Percentiles rank a stretch among this genome's conserved stretches.
Conservation (phyloP, 1,139 yeast genomes). For the Tardiomyces digboiensis region DNA sequence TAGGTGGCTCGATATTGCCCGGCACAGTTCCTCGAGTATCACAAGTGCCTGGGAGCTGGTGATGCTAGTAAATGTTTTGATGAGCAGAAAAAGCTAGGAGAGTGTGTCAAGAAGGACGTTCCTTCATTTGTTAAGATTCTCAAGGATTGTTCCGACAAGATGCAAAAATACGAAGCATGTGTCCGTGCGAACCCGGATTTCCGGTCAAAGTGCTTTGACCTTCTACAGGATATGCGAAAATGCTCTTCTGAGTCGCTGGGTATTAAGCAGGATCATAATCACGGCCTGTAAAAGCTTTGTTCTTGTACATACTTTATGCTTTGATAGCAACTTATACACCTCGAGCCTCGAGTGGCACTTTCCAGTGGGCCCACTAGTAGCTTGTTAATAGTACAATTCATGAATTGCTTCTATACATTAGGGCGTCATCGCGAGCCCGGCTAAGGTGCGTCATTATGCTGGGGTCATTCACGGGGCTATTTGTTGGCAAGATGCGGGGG, state of each 20-base stretch:
- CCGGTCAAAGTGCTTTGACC: conserved; percentile 33
- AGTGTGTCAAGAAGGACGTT: conserved; percentile 48
- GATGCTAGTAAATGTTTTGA: conserved; percentile 38
- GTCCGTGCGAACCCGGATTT: conserved; percentile 33
- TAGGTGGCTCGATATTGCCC: conserved; percentile 59
- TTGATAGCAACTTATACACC: no score
- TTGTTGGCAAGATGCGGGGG: conserved; percentile 78
- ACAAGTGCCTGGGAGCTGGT: conserved; percentile 49
- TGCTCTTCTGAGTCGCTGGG: conserved; percentile 19
- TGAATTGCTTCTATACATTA: no score
- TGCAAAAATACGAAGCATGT: conserved; percentile 55
- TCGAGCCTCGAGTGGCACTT: no score
- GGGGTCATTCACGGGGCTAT: no score
- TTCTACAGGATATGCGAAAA: conserved; percentile 27
- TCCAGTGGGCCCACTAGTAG: no score
- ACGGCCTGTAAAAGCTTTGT: background rate
- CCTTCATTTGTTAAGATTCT: conserved; percentile 60
- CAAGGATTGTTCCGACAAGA: conserved; percentile 42
- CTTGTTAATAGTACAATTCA: no score
- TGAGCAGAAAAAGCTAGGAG: conserved; percentile 43
- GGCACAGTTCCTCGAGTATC: conserved; percentile 51
- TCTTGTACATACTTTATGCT: no score
- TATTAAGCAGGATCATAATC: background rate
- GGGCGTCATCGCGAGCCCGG: no score
- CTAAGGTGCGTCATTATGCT: no score